A percentile compares a stretch with the other conserved stretches of the same genome.
phyloP scores from a whole-genome alignment of 345 rosid species.

The Eucalyptus rudis region DNA sequence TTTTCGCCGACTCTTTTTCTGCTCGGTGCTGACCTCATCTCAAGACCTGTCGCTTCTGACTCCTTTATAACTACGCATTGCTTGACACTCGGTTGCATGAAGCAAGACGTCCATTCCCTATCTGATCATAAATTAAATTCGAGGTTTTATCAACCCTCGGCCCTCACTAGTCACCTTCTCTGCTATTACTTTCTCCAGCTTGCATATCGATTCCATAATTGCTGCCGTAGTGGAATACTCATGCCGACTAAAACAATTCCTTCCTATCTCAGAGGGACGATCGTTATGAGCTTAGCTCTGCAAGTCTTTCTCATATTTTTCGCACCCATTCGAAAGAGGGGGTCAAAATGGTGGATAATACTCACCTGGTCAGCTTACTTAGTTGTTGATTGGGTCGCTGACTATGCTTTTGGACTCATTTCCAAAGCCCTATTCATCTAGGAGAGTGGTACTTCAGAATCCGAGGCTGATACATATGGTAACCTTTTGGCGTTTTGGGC shows the following conservation, averaged over 20 bases:
- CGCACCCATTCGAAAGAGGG: background rate
- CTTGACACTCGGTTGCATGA: background rate
- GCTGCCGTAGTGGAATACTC: too few species aligned
- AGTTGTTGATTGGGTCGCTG: slow-evolving; percentile 44
- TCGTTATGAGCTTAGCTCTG: too few species aligned
- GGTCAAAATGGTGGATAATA: slow-evolving; percentile 1
- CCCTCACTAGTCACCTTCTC: background rate
- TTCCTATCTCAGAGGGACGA: too few species aligned
- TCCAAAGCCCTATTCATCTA: slow-evolving; percentile 26
- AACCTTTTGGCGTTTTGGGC: background rate
- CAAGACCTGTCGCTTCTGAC: background rate
- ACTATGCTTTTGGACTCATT: slow-evolving; percentile 36
- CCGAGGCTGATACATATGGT: slow-evolving; percentile 22
- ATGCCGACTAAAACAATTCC: too few species aligned
- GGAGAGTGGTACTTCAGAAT: slow-evolving; percentile 34
- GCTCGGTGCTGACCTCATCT: background rate
- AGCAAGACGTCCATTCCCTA: background rate
- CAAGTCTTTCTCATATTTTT: slow-evolving; percentile 29
- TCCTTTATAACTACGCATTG: background rate
- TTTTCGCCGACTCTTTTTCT: background rate
- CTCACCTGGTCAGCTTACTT: slow-evolving; percentile 39
- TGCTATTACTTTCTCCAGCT: too few species aligned
- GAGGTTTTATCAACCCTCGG: background rate
- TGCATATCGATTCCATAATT: too few species aligned
- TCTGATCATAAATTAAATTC: background rate